phyloP scores from a whole-genome alignment of 2,329 filamentous ascomycete species.

The Calonectria hongkongensis region DNA sequence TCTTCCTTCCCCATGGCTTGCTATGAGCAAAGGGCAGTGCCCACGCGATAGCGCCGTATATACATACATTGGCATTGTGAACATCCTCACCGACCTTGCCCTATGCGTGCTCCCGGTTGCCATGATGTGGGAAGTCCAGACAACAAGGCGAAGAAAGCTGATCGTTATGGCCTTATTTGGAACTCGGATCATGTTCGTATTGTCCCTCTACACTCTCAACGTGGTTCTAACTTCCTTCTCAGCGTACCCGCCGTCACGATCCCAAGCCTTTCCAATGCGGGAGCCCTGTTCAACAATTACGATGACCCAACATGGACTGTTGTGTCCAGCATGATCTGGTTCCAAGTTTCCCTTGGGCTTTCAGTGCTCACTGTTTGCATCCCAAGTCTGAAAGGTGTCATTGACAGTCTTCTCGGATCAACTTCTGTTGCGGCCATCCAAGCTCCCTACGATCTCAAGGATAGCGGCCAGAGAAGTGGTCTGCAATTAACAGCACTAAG shows the following conservation, averaged over 20 bases:
- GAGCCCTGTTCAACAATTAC: constrained; percentile 42
- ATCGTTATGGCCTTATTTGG: constrained; percentile 49
- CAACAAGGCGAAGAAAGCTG: constrained; percentile 42
- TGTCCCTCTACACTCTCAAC: neutral
- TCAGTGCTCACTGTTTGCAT: constrained; percentile 51
- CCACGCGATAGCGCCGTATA: constrained; percentile 40
- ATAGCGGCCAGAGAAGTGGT: constrained; percentile 45
- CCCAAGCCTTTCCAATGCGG: constrained; percentile 41
- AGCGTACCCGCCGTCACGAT: constrained; percentile 49
- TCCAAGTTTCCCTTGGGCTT: constrained; percentile 47
- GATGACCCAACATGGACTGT: constrained; percentile 46
- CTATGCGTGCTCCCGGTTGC: constrained; percentile 46
- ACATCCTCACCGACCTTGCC: constrained; percentile 44
- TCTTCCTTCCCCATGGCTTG: constrained; percentile 46
- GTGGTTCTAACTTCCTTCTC: neutral
- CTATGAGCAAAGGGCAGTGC: constrained; percentile 34
- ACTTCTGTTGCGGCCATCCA: constrained; percentile 48
- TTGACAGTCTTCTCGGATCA: constrained; percentile 48
- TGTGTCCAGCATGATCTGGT: constrained; percentile 46
- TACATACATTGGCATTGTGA: constrained; percentile 46
- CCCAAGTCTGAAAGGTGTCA: constrained; percentile 50
- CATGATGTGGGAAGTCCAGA: constrained; percentile 54
- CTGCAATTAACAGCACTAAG: constrained; percentile 44
- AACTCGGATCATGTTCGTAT: constrained; percentile 46
- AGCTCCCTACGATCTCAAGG: constrained; percentile 48